A percentile compares a stretch with the other conserved stretches of the same genome.
phyloP scores from a whole-genome alignment of 2,329 filamentous ascomycete genomes.

The Cordyceps cicadae region DNA sequence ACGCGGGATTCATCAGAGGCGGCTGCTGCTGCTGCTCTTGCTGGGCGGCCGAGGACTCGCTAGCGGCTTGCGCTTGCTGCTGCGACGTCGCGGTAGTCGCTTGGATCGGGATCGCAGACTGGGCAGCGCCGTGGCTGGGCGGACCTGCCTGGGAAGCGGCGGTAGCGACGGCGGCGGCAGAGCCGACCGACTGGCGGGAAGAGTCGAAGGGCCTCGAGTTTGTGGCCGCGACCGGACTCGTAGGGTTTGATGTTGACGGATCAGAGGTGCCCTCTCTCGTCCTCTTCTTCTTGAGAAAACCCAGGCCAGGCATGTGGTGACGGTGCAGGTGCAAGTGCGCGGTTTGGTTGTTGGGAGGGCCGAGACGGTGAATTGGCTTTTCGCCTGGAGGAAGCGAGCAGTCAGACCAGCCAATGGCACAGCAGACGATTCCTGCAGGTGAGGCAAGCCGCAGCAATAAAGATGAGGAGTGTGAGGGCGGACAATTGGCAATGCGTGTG shows the following conservation, averaged over 20 bases:
- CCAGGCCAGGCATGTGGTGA: slow-evolving; percentile 76
- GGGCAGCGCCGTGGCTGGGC: slow-evolving; percentile 17
- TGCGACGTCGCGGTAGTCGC: slow-evolving; percentile 9
- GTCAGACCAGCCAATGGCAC: slow-evolving; percentile 6
- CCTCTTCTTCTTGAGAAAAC: slow-evolving; percentile 97
- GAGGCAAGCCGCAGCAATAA: neutral
- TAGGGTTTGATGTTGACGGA: slow-evolving; percentile 57
- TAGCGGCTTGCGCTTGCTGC: slow-evolving; percentile 15
- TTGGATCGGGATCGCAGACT: slow-evolving; percentile 14
- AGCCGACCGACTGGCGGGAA: slow-evolving; percentile 27
- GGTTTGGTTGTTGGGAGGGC: neutral
- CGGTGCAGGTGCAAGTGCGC: neutral
- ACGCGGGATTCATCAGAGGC: slow-evolving; percentile 11
- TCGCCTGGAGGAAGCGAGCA: neutral
- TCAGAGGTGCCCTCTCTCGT: slow-evolving; percentile 81
- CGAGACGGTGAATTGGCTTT: neutral
- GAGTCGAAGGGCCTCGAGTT: slow-evolving; percentile 40
- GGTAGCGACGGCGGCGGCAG: slow-evolving; percentile 8
- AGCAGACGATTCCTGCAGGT: slow-evolving; percentile 3
- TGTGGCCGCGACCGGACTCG: slow-evolving; percentile 53
- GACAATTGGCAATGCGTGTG: slow-evolving; percentile 2
- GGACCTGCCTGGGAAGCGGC: slow-evolving; percentile 6
- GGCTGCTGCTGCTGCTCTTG: slow-evolving; percentile 16
- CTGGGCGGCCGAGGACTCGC: slow-evolving; percentile 14
- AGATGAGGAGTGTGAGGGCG: slow-evolving; percentile 12